A percentile compares a stretch with the other conserved stretches of the same genome.
Conservation (phyloP, 805 yeast species). For the Ogataea dorogensis region DNA sequence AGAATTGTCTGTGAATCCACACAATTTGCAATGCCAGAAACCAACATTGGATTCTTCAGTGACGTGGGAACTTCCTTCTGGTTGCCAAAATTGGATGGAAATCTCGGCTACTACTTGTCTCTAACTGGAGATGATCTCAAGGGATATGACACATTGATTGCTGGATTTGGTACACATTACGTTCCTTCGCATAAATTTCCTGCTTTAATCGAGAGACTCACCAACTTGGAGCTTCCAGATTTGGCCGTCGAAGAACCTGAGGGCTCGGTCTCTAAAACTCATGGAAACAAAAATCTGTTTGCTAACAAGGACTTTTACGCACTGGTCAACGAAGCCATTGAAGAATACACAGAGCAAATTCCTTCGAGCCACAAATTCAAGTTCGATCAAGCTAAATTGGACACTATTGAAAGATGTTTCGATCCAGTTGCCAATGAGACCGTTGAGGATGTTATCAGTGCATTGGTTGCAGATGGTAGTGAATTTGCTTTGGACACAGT, state of each 20-base stretch:
- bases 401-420: conserved; percentile 69
- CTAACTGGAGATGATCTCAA: conserved; percentile 76
- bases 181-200: conserved; percentile 65
- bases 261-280: no score
- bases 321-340: conserved; percentile 68
- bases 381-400: conserved; percentile 52
- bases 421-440: conserved; percentile 38
- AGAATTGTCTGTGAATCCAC: conserved; percentile 92
- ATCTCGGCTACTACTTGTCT: conserved; percentile 82
- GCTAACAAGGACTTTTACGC: conserved; percentile 38
- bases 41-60: conserved; percentile 93
- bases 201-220: conserved; percentile 62
- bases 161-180: conserved; percentile 90
- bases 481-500: conserved; percentile 64
- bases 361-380: conserved; percentile 64
- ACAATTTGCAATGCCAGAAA: conserved; percentile 95
- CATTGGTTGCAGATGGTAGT: conserved; percentile 52
- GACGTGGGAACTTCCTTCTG: conserved; percentile 95
- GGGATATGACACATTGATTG: conserved; percentile 78
- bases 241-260: conserved; percentile 19
- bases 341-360: conserved; percentile 70
- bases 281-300: no score
- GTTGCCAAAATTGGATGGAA: conserved; percentile 76
- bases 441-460: conserved; percentile 55
- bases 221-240: conserved; percentile 46